A percentile compares a stretch with the other conserved stretches of the same genome.
phyloP scores from a whole-genome alignment of 192 early-diverging fungal species.

The Globomyces pollinis-pini region DNA sequence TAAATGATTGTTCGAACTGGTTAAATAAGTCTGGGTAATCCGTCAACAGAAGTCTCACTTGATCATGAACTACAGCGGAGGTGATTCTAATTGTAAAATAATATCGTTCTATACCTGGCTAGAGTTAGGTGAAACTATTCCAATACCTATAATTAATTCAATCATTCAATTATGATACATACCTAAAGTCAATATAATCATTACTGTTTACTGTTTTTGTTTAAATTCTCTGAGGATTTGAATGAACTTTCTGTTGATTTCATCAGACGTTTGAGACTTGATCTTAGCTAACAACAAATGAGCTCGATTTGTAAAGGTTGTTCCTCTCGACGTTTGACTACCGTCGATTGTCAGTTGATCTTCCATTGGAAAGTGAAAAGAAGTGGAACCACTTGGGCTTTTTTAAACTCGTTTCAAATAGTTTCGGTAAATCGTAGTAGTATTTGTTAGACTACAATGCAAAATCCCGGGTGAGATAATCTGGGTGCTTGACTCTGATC shows the following conservation, averaged over 20 bases:
- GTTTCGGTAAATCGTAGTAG: no score
- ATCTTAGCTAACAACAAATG: neutral
- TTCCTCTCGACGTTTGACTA: no score
- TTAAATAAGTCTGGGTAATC: neutral
- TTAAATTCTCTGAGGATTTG: neutral
- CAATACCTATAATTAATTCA: no score
- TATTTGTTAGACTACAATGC: no score
- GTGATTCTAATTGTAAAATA: neutral
- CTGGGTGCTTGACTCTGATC: no score
- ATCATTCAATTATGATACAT: neutral
- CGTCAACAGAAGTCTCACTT: neutral
- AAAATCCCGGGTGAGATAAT: no score
- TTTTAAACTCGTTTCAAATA: no score
- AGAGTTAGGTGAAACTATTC: neutral
- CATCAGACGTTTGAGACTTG: neutral
- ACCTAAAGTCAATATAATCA: neutral
- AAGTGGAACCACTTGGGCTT: no score
- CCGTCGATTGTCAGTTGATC: no score
- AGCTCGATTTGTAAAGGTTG: no score
- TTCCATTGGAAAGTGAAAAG: no score
- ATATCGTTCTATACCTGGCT: neutral
- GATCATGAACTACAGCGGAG: neutral
- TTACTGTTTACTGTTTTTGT: neutral
- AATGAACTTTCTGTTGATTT: constrained; percentile 4
- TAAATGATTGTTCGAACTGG: neutral